These are phyloP conservation scores for Trichosanthes cucumerina DNA, from an alignment of 306 rosid species.

Conservation along the genomic window DNA sequence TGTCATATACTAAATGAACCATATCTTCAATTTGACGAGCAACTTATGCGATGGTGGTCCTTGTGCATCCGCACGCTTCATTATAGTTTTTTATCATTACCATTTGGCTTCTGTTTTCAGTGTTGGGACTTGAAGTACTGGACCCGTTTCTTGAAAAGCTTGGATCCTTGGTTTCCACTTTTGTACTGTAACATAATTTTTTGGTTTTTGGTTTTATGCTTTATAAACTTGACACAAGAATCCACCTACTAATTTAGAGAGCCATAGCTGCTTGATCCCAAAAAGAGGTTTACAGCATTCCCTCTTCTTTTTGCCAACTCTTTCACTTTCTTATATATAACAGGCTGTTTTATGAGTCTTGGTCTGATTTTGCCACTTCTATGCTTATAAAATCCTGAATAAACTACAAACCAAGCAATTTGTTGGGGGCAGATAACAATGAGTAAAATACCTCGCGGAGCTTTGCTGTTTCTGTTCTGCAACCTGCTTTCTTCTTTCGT, in stretches of 20 bases:
- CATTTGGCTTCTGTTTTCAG: not conserved
- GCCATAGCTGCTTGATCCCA: not conserved
- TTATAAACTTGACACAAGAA: not conserved
- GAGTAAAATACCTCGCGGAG: slow-evolving; percentile 16
- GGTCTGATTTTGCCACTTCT: not conserved
- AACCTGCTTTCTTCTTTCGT: slow-evolving; percentile 25
- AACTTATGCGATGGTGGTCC: not conserved
- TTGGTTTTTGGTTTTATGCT: not conserved
- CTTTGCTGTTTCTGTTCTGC: slow-evolving; percentile 17
- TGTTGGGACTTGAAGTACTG: not conserved
- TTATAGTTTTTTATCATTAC: not conserved
- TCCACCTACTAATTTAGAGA: not conserved
- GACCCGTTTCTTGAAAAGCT: slow-evolving; percentile 5
- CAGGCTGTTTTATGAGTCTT: not conserved
- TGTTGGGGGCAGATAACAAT: slow-evolving; percentile 14
- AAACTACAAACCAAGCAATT: not conserved
- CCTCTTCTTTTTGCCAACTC: not conserved
- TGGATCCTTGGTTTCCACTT: not conserved
- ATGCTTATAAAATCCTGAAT: not conserved
- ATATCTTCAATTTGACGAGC: not conserved
- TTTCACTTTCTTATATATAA: not conserved
- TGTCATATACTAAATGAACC: not conserved
- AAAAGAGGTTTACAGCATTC: not conserved
- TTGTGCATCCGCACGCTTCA: not conserved
- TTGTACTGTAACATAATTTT: not conserved